Percentiles rank a stretch among this genome's conserved stretches.
phyloP scores from a whole-genome alignment of 108 stramenopile genomes.

The Nitzschia sp. region DNA sequence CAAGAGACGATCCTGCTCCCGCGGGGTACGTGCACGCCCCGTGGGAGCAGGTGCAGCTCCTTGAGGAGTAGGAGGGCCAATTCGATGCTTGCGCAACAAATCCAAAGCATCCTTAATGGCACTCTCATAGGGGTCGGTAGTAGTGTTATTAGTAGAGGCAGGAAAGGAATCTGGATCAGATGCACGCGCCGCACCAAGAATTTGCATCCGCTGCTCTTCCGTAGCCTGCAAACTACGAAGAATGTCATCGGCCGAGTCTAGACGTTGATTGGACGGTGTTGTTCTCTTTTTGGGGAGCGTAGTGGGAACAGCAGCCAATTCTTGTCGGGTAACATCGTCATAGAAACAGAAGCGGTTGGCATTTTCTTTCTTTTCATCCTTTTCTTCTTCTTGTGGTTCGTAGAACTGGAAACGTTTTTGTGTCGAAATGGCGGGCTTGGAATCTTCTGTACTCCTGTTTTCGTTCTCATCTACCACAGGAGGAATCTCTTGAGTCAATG shows the following conservation, averaged over 20 bases:
- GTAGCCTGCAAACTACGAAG: conserved; percentile 42
- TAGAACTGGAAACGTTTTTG: conserved; percentile 54
- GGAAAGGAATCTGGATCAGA: not conserved
- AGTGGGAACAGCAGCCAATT: conserved; percentile 9
- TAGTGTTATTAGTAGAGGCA: not conserved
- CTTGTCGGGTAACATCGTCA: conserved; percentile 20
- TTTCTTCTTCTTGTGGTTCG: conserved; percentile 35
- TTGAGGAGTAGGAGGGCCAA: conserved; percentile 1
- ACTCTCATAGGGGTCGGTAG: conserved; percentile 44
- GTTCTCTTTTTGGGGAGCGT: not conserved
- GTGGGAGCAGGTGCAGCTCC: not conserved
- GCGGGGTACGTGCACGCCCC: conserved; percentile 10
- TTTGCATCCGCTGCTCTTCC: conserved; percentile 37
- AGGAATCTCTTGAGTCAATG: too few relatives aligned
- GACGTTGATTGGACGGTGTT: not conserved
- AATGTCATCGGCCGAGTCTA: conserved; percentile 31
- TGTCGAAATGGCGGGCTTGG: not conserved
- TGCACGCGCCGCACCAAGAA: not conserved
- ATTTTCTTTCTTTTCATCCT: conserved; percentile 11
- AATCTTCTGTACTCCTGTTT: too few relatives aligned
- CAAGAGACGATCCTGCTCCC: conserved; percentile 32
- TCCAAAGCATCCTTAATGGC: conserved; percentile 50
- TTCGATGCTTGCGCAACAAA: conserved; percentile 41
- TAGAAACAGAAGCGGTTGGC: conserved; percentile 30
- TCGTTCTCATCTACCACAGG: too few relatives aligned